Evolutionary conservation across 148 eudicot species (phyloP).

Genomic region (Heliosperma pusillum): DNA sequence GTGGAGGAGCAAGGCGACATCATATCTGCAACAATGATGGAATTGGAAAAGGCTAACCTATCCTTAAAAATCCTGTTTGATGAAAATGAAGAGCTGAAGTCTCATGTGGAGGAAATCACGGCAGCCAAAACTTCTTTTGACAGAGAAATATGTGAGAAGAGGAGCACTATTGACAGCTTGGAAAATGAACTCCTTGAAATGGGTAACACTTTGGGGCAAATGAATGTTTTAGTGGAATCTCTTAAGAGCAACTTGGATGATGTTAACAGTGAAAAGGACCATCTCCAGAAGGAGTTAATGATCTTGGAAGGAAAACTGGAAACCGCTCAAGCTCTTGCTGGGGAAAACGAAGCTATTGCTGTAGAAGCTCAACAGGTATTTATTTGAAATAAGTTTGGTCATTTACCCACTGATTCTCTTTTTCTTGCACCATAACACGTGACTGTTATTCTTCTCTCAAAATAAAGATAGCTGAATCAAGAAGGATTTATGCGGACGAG

Average conservation of each 20-base stretch:
- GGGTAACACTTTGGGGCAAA: conserved; percentile 45
- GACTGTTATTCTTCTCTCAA: background rate
- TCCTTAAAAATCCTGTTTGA: conserved; percentile 37
- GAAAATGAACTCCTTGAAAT: conserved; percentile 57
- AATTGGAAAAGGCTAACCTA: conserved; percentile 45
- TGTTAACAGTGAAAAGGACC: conserved; percentile 51
- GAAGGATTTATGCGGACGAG: conserved; percentile 63
- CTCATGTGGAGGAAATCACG: conserved; percentile 34
- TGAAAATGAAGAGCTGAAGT: conserved; percentile 47
- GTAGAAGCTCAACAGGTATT: conserved; percentile 75
- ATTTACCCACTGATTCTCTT: background rate
- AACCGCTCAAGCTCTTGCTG: conserved; percentile 71
- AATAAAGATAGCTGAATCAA: conserved; percentile 59
- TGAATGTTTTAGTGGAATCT: conserved; percentile 48
- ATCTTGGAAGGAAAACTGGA: conserved; percentile 61
- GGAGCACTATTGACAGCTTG: conserved; percentile 43
- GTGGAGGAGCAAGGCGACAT: conserved; percentile 47
- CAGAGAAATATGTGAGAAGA: conserved; percentile 51
- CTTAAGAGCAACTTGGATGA: conserved; percentile 46
- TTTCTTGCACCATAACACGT: conserved; percentile 10
- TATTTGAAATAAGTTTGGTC: conserved; percentile 1
- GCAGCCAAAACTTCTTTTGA: conserved; percentile 44
- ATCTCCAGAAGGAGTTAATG: conserved; percentile 40
- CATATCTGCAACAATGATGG: conserved; percentile 46
- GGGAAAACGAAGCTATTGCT: conserved; percentile 73